These are phyloP conservation scores for Pueraria montana DNA, from an alignment of 306 rosid species.

Conservation along the genomic window DNA sequence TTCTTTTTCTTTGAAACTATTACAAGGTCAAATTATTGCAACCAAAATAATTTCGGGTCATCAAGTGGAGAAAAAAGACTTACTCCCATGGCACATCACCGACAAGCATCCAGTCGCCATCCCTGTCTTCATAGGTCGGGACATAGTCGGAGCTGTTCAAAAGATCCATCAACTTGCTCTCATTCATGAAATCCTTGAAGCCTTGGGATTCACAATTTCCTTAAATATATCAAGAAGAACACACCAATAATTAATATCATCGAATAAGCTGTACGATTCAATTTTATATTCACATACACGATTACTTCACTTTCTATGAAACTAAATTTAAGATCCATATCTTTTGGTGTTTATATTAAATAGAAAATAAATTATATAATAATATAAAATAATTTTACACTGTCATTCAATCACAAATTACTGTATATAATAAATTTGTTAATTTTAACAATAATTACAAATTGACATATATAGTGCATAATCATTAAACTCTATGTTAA, in stretches of 20 bases:
- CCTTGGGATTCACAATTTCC: constrained; percentile 91
- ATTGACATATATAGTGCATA: too few relatives aligned
- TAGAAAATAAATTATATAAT: background rate
- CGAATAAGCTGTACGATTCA: background rate
- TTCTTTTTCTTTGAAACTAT: background rate
- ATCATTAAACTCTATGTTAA: too few relatives aligned
- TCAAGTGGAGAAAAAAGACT: constrained; percentile 32
- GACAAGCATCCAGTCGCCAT: constrained; percentile 98
- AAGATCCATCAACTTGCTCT: constrained; percentile 89
- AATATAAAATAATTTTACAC: too few relatives aligned
- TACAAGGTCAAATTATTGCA: background rate
- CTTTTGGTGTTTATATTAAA: background rate
- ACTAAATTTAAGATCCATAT: background rate
- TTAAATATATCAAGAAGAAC: constrained; percentile 34
- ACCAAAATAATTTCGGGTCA: constrained; percentile 5
- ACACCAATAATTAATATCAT: constrained; percentile 28
- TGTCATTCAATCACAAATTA: too few relatives aligned
- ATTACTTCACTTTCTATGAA: background rate
- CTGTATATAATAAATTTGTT: too few relatives aligned
- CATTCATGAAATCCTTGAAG: constrained; percentile 87
- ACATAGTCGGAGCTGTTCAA: constrained; percentile 84
- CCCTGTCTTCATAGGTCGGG: constrained; percentile 94
- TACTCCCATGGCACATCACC: constrained; percentile 98
- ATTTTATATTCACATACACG: background rate
- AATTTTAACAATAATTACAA: too few relatives aligned